Conservation (phyloP, 2,329 filamentous ascomycete genomes). For the Aspergillus niger region DNA sequence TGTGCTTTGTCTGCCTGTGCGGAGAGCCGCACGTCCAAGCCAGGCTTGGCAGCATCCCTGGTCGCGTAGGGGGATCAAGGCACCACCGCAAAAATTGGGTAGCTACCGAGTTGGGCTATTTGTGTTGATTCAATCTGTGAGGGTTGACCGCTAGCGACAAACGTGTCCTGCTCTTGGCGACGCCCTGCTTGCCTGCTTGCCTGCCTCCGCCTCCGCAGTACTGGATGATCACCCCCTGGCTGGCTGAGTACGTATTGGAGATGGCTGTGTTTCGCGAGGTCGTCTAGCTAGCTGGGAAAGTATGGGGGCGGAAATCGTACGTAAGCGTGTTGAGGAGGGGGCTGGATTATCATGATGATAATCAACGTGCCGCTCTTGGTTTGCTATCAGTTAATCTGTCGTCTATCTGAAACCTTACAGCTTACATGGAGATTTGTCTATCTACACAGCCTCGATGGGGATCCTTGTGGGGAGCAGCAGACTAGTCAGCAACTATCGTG, state of each 20-base stretch:
- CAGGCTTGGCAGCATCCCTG: background rate
- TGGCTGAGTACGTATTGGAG: background rate
- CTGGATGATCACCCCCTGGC: background rate
- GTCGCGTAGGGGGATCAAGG: background rate
- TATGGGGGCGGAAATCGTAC: background rate
- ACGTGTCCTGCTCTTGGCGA: conserved; percentile 1
- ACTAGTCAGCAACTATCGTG: background rate
- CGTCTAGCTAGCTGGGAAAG: background rate
- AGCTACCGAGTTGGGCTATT: background rate
- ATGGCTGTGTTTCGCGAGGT: background rate
- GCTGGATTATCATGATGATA: background rate
- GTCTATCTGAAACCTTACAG: conserved; percentile 1
- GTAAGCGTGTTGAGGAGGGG: background rate
- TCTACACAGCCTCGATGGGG: conserved; percentile 1
- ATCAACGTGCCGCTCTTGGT: background rate
- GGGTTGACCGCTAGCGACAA: background rate
- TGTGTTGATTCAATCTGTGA: background rate
- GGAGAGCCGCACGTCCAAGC: background rate
- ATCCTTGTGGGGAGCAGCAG: background rate
- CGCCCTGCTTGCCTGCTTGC: background rate
- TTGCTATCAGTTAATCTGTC: background rate
- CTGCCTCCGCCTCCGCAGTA: no score
- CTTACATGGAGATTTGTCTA: background rate
- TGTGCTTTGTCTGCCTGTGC: background rate
- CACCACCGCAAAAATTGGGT: background rate